A percentile compares a stretch with the other conserved stretches of the same genome.
These are phyloP conservation scores for Boletus rubescentipes DNA, from an alignment of 768 basidiomycete genomes.

Conservation along the genomic window DNA sequence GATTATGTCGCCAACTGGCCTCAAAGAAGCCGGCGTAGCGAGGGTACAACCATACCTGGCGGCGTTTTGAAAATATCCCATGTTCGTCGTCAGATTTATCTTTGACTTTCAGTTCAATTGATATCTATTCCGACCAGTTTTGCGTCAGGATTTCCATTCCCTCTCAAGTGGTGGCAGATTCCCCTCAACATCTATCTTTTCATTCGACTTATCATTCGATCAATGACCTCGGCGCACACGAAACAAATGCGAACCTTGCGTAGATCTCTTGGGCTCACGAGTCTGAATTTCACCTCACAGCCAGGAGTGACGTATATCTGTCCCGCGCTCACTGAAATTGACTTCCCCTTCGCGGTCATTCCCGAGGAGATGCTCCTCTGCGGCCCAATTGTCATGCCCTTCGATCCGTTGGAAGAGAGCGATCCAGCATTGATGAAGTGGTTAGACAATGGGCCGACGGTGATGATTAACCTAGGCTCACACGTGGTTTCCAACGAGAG, in stretches of 20 bases:
- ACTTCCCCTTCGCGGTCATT: conserved; percentile 3
- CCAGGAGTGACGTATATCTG: conserved; percentile 1
- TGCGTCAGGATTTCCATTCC: conserved; percentile 9
- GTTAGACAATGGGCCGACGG: conserved; percentile 11
- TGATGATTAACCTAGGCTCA: conserved; percentile 11
- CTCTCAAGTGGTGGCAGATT: conserved; percentile 15
- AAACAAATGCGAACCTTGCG: background rate
- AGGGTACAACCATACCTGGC: background rate
- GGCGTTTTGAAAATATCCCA: conserved; percentile 5
- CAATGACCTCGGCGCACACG: background rate
- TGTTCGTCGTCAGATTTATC: background rate
- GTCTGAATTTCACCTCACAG: background rate
- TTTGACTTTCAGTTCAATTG: background rate
- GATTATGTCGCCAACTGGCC: background rate
- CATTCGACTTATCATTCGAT: background rate
- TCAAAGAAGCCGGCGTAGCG: background rate
- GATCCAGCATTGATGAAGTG: conserved; percentile 4
- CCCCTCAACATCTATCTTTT: conserved; percentile 9
- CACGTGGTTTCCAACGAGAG: background rate
- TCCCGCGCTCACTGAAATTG: conserved; percentile 1
- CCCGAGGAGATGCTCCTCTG: conserved; percentile 7
- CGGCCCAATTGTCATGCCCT: conserved; percentile 8
- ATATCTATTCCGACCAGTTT: background rate
- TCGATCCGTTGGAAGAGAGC: conserved; percentile 8
- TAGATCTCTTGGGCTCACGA: background rate